Conservation (phyloP, 108 stramenopile species). For the Skeletonema potamos region DNA sequence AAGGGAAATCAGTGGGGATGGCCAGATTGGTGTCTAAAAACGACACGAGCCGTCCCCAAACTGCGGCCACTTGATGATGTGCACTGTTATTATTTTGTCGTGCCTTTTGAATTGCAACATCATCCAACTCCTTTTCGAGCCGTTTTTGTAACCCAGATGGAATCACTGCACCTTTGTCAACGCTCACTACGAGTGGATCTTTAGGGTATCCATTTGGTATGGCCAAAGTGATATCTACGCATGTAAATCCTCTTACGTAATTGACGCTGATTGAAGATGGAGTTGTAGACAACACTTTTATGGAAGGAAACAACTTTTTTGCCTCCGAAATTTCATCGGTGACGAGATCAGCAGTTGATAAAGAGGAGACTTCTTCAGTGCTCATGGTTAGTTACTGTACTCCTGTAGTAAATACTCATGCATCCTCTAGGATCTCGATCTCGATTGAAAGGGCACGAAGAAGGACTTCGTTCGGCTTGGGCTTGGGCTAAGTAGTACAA, state of each 20-base stretch:
- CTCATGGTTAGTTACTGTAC: background rate
- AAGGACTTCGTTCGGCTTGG: too few relatives aligned
- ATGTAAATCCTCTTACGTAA: conserved; percentile 18
- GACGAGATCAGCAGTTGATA: background rate
- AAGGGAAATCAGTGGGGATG: conserved; percentile 26
- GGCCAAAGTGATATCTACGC: conserved; percentile 36
- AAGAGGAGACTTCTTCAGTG: background rate
- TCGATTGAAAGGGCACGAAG: too few relatives aligned
- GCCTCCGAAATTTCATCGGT: conserved; percentile 16
- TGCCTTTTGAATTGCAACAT: conserved; percentile 13
- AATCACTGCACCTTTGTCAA: conserved; percentile 20
- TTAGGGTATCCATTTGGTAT: conserved; percentile 47
- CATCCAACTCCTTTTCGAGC: conserved; percentile 38
- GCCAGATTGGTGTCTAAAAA: conserved; percentile 48
- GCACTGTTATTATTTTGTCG: background rate
- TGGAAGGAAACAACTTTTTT: conserved; percentile 8
- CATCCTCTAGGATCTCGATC: too few relatives aligned
- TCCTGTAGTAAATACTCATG: too few relatives aligned
- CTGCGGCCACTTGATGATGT: conserved; percentile 28
- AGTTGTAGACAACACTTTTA: conserved; percentile 22
- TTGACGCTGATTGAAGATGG: conserved; percentile 3
- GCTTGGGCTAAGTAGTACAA: too few relatives aligned
- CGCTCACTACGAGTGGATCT: conserved; percentile 26
- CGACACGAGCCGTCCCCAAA: conserved; percentile 14
- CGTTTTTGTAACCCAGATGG: conserved; percentile 57